Percentiles rank a stretch among this genome's conserved stretches.
phyloP scores from a whole-genome alignment of 164 flowering plant species.

The Santalum album region DNA sequence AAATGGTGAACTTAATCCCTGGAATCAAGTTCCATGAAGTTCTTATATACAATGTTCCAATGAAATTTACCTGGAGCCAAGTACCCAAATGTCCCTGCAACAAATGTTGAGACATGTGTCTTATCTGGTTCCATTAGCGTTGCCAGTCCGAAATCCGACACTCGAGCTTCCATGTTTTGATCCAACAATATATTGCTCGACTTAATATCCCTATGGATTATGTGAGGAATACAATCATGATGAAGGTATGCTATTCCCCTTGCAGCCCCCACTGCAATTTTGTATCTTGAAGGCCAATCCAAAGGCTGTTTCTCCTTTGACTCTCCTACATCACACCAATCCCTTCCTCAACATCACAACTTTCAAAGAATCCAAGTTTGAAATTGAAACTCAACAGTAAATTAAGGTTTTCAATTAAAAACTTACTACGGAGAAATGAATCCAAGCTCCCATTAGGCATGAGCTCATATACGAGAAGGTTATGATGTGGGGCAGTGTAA shows the following conservation, averaged over 20 bases:
- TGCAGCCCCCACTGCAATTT: conserved; percentile 83
- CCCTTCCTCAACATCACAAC: background rate
- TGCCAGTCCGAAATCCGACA: conserved; percentile 92
- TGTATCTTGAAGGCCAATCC: conserved; percentile 81
- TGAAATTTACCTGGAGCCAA: conserved; percentile 73
- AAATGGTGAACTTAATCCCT: background rate
- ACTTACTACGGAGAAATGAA: conserved; percentile 56
- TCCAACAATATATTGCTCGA: conserved; percentile 89
- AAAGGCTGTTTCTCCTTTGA: conserved; percentile 34
- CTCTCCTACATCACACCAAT: conserved; percentile 41
- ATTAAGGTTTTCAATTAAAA: background rate
- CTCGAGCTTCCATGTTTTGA: conserved; percentile 76
- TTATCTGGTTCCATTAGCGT: conserved; percentile 85
- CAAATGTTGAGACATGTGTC: conserved; percentile 87
- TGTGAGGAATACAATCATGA: conserved; percentile 93
- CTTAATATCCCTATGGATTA: conserved; percentile 93
- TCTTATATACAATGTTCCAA: background rate
- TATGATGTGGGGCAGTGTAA: conserved; percentile 59
- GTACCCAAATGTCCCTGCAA: conserved; percentile 97
- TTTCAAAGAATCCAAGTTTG: background rate
- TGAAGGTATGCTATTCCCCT: conserved; percentile 90
- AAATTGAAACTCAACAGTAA: background rate
- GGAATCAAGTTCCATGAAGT: background rate
- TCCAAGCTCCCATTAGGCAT: conserved; percentile 95
- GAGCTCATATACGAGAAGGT: conserved; percentile 85